Conservation (phyloP, 1,284 basidiomycete species). For the Rhizoctonia solani region DNA sequence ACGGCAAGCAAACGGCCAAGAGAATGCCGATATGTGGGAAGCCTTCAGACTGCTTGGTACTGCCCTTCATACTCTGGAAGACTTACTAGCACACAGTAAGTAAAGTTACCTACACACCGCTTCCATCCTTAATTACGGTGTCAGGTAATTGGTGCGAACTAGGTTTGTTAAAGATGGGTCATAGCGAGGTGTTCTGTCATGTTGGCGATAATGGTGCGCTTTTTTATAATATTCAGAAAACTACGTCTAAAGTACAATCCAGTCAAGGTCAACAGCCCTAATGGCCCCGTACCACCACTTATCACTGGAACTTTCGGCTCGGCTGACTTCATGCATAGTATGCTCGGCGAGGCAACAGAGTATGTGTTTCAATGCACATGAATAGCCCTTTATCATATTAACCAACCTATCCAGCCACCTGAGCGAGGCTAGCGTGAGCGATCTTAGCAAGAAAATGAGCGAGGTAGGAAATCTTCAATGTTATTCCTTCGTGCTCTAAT, state of each 20-base stretch:
- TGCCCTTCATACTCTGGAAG: slow-evolving; percentile 73
- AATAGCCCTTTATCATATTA: not conserved
- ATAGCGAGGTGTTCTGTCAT: slow-evolving; percentile 79
- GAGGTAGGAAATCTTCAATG: slow-evolving; percentile 44
- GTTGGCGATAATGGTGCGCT: slow-evolving; percentile 71
- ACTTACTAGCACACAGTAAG: slow-evolving; percentile 73
- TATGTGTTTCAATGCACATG: slow-evolving; percentile 43
- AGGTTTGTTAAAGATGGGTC: slow-evolving; percentile 70
- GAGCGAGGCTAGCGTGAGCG: slow-evolving; percentile 76
- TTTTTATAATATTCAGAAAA: not conserved
- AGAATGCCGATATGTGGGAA: slow-evolving; percentile 69
- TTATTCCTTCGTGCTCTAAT: not conserved
- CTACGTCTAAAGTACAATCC: slow-evolving; percentile 3
- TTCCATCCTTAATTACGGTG: not conserved
- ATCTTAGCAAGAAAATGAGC: slow-evolving; percentile 71
- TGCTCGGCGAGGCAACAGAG: slow-evolving; percentile 64
- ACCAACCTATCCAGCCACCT: slow-evolving; percentile 51
- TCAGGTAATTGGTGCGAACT: slow-evolving; percentile 70
- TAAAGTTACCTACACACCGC: not conserved
- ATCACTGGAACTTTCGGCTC: slow-evolving; percentile 86
- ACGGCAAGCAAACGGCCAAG: slow-evolving; percentile 58
- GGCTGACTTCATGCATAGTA: slow-evolving; percentile 75
- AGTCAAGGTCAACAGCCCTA: slow-evolving; percentile 69
- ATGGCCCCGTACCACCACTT: slow-evolving; percentile 71
- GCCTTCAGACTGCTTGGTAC: slow-evolving; percentile 69